A percentile compares a stretch with the other conserved stretches of the same genome.
Evolutionary conservation across 2,329 filamentous ascomycete species (phyloP).

Genomic region (Apiospora phragmitis): DNA sequence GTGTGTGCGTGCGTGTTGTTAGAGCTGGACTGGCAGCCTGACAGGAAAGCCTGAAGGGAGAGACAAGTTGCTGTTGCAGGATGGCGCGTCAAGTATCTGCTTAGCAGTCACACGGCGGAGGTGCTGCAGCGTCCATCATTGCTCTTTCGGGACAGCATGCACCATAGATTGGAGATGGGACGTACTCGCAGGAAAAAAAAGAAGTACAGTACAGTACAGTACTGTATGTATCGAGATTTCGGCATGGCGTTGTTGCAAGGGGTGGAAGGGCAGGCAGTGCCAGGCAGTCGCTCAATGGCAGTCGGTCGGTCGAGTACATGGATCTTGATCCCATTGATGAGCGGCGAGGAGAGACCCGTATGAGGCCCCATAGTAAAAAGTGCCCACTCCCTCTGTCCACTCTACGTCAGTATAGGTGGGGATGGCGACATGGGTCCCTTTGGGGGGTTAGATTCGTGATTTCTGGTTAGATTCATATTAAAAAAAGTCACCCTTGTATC

Average conservation of each 20-base stretch:
- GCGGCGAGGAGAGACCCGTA: background rate
- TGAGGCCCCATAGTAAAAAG: background rate
- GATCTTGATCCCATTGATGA: conserved; percentile 10
- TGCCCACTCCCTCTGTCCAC: conserved; percentile 7
- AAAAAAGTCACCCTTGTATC: background rate
- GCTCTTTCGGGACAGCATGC: background rate
- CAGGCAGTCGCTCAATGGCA: background rate
- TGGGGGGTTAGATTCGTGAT: background rate
- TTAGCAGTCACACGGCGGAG: conserved; percentile 2
- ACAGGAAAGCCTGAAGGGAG: background rate
- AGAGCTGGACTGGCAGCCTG: background rate
- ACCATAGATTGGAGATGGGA: background rate
- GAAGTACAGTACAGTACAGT: background rate
- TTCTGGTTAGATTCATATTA: conserved; percentile 3
- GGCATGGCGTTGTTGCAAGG: conserved; percentile 8
- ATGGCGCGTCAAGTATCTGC: background rate
- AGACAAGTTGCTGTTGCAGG: background rate
- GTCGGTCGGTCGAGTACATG: background rate
- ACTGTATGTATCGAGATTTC: conserved; percentile 9
- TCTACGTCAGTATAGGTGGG: conserved; percentile 12
- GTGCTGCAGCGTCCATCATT: conserved; percentile 7
- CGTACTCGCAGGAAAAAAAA: background rate
- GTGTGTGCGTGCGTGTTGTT: background rate
- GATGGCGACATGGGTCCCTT: conserved; percentile 1
- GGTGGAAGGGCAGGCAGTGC: background rate